Conservation (phyloP, 306 rosid species). For the Ammopiptanthus mongolicus region DNA sequence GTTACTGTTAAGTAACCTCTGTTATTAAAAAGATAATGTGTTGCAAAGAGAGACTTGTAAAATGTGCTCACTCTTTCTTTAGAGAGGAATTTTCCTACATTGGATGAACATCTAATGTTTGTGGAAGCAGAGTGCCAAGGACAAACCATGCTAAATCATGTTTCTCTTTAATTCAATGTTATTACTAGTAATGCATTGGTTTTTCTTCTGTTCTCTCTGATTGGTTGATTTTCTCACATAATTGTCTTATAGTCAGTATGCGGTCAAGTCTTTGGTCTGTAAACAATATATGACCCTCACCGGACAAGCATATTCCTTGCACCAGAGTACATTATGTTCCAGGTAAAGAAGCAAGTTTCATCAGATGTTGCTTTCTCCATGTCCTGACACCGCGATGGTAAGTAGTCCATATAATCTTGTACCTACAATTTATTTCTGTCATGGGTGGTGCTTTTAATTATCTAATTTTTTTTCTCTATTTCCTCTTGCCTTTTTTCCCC, state of each 20-base stretch:
- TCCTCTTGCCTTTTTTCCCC: background rate
- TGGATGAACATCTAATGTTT: background rate
- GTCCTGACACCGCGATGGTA: too few species aligned
- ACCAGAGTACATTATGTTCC: background rate
- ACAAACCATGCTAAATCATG: background rate
- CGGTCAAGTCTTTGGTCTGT: background rate
- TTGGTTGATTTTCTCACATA: background rate
- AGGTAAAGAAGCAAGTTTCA: background rate
- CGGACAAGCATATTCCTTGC: slow-evolving; percentile 19
- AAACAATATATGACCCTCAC: background rate
- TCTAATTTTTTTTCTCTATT: background rate
- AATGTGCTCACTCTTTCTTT: background rate
- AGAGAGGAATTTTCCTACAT: background rate
- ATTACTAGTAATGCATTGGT: background rate
- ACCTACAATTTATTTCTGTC: background rate
- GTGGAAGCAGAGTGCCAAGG: background rate
- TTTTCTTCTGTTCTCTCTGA: background rate
- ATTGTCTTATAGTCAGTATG: background rate
- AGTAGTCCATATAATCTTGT: background rate
- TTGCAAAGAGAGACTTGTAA: background rate
- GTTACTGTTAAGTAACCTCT: background rate
- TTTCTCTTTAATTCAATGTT: background rate
- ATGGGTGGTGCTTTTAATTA: background rate
- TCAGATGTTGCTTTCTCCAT: slow-evolving; percentile 10
- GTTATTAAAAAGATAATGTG: background rate